Evolutionary conservation across 106 monocot genomes (phyloP), one percentile per base, ranked within the genome.

Genomic region (Agapanthus africanus): DNA sequence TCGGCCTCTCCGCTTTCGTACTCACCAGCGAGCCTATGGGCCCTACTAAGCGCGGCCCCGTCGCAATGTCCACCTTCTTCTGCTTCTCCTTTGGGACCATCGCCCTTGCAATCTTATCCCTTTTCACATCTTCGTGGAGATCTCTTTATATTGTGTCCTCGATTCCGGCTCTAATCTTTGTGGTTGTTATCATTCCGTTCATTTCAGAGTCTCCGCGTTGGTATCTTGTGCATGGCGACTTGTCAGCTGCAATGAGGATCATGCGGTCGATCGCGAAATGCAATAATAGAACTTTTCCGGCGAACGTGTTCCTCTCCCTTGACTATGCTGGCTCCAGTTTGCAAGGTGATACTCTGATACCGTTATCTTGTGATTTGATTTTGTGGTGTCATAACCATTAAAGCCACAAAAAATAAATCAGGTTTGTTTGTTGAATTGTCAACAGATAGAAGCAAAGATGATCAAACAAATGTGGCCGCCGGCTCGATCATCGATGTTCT

Each of bases 11-110:
- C 59, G 86, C 88, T 54, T 91, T 97, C 69, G 77, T 89, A 70
- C 95, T 97, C 57, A 79, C 95, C 75, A 97, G 91, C 26, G 88
- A 91, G 52, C 91, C 95, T 33, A 66, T 86, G 30, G 95, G 95
- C 10, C 84, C 88, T 16, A 50, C 68, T 7, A 70, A 68, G 21
- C 88, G 88, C 15, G 91, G 77, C 38, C 34, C 27, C 14, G 91
- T 64, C 35, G 91, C 86, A 7, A 91, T 91, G 95, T 91, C 86
- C 40, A 87, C 86, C 36, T 97, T 97, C 82, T 86, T 84, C 88
- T 97, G 91, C 79, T 97, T 91, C 81, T 86, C 91, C 72, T 33
- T 57, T 22, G 95, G 91, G 57, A 74, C 79, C 77, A 78, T 74
- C 34, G 2, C 63, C 44, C 80, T 91, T 71, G 60, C 88, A 21